Percentiles rank a stretch among this genome's conserved stretches.
These are phyloP conservation scores for Euclidium syriacum DNA, from an alignment of 345 rosid genomes.

Conservation along the genomic window DNA sequence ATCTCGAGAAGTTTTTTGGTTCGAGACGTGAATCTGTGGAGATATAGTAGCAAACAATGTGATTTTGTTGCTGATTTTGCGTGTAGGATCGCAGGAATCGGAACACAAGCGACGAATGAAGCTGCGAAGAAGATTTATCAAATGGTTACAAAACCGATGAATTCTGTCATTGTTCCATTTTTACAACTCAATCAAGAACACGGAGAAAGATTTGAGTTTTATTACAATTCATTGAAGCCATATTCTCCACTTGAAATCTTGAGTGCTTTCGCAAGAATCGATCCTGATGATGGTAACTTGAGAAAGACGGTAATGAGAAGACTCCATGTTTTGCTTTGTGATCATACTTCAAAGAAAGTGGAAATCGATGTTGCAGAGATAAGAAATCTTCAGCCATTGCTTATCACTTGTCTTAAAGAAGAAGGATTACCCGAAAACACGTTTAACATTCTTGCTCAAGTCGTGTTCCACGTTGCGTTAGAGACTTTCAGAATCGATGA, in stretches of 20 bases:
- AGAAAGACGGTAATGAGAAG: not conserved
- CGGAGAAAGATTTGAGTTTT: not conserved
- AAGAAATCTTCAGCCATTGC: not conserved
- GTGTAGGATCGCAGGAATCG: not conserved
- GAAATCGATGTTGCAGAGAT: not conserved
- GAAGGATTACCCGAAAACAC: not conserved
- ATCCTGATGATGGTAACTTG: not conserved
- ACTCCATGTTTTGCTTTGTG: not conserved
- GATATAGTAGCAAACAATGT: not conserved
- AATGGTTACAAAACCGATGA: not conserved
- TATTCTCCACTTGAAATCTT: not conserved
- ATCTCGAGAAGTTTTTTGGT: not conserved
- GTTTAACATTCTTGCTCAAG: conserved; percentile 2
- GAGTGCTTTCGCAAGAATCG: not conserved
- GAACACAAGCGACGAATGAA: not conserved
- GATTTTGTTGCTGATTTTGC: not conserved
- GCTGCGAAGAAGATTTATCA: not conserved
- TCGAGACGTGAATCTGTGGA: not conserved
- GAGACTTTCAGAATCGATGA: too few species aligned
- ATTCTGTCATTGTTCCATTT: not conserved
- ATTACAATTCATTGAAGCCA: not conserved
- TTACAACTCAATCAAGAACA: not conserved
- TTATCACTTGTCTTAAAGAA: not conserved
- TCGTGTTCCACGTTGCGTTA: too few species aligned
- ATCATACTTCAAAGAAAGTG: not conserved